phyloP scores from a whole-genome alignment of 495 filamentous ascomycete genomes.

The Letharia lupina region DNA sequence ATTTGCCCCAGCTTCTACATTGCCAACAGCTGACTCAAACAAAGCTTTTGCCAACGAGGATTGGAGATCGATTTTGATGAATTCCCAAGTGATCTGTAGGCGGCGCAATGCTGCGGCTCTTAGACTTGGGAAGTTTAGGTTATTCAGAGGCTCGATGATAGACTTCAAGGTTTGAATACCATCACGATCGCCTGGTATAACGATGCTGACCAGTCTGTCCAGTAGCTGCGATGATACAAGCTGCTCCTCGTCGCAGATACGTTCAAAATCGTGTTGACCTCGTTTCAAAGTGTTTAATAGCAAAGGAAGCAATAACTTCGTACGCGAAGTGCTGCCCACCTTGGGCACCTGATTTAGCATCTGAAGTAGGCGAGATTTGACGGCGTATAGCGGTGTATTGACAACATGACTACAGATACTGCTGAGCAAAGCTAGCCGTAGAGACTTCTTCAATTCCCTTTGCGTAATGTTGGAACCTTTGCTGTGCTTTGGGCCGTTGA shows the following conservation, averaged over 20 bases:
- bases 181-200: slow-evolving; percentile 58
- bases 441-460: slow-evolving; percentile 50
- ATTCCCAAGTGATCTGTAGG: slow-evolving; percentile 60
- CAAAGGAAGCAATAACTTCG: slow-evolving; percentile 59
- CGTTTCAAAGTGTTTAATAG: slow-evolving; percentile 57
- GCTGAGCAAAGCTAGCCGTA: slow-evolving; percentile 56
- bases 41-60: slow-evolving; percentile 51
- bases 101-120: slow-evolving; percentile 54
- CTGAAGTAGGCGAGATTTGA: slow-evolving; percentile 62
- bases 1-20: slow-evolving; percentile 17
- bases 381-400: slow-evolving; percentile 52
- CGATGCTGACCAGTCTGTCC: slow-evolving; percentile 47
- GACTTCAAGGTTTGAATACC: slow-evolving; percentile 52
- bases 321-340: slow-evolving; percentile 55
- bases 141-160: slow-evolving; percentile 43
- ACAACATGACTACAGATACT: slow-evolving; percentile 68
- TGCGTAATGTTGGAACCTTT: slow-evolving; percentile 39
- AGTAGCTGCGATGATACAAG: slow-evolving; percentile 54
- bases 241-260: slow-evolving; percentile 46
- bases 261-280: slow-evolving; percentile 34
- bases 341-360: slow-evolving; percentile 63
- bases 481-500: slow-evolving; percentile 40
- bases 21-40: slow-evolving; percentile 42
- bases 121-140: slow-evolving; percentile 40
- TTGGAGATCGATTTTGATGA: slow-evolving; percentile 56